Percentiles rank a stretch among this genome's conserved stretches.
Conservation (phyloP, 176 grass and related monocot genomes). For the Calamus simplicifolius region DNA sequence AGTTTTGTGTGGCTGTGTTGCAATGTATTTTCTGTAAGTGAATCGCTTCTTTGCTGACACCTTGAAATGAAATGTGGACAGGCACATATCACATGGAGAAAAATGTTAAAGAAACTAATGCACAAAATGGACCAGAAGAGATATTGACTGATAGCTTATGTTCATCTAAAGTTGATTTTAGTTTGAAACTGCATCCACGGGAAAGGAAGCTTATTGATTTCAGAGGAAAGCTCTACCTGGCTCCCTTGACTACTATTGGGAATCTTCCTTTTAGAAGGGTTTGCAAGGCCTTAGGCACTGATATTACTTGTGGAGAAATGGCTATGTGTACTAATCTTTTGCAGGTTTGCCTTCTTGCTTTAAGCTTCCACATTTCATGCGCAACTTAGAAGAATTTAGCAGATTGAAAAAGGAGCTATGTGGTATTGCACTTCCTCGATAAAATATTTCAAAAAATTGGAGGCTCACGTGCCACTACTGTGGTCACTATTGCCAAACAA, state of each 20-base stretch:
- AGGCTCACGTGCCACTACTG: no score
- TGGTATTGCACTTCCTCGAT: not conserved
- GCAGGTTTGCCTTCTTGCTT: conserved; percentile 41
- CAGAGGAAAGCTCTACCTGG: conserved; percentile 80
- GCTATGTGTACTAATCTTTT: conserved; percentile 97
- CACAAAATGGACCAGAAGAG: conserved; percentile 32
- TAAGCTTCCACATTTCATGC: no score
- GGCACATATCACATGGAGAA: conserved; percentile 21
- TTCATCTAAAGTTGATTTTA: conserved; percentile 45
- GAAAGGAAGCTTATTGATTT: conserved; percentile 95
- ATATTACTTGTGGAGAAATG: conserved; percentile 99
- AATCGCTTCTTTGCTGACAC: not conserved
- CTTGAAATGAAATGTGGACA: conserved; percentile 22
- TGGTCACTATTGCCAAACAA: no score
- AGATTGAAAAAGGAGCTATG: no score
- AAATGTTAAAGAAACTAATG: conserved; percentile 35
- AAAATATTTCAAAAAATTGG: no score
- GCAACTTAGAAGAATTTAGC: no score
- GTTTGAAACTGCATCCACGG: conserved; percentile 41
- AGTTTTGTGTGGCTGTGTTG: no score
- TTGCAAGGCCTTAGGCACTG: conserved; percentile 81
- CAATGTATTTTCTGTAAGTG: no score
- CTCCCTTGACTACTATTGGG: conserved; percentile 79
- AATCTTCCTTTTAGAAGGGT: conserved; percentile 92
- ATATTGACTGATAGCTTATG: conserved; percentile 22